A percentile compares a stretch with the other conserved stretches of the same genome.
These are phyloP conservation scores for Carpinus viminea DNA, from an alignment of 306 rosid genomes.

Conservation along the genomic window DNA sequence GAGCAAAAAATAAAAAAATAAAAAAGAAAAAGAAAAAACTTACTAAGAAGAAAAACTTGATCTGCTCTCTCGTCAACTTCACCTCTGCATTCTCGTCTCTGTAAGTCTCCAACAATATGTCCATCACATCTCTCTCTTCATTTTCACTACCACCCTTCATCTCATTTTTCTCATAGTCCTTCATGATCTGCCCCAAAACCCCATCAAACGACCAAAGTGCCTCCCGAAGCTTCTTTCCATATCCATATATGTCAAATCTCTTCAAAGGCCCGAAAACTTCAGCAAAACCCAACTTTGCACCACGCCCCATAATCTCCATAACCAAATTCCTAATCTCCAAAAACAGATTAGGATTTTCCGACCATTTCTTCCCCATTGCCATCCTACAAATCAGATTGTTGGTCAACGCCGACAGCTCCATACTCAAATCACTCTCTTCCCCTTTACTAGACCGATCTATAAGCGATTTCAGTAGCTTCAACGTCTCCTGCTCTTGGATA, in stretches of 20 bases:
- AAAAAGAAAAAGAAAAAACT: background rate
- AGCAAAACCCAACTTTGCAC: background rate
- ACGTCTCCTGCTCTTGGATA: background rate
- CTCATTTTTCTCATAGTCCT: background rate
- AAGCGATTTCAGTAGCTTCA: background rate
- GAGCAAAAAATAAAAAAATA: too few species aligned
- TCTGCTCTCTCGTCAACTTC: background rate
- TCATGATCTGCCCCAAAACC: background rate
- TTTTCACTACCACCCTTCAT: background rate
- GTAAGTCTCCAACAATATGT: constrained; percentile 4
- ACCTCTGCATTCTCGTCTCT: background rate
- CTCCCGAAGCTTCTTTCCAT: background rate
- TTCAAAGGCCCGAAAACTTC: background rate
- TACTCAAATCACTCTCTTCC: background rate
- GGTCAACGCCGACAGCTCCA: background rate
- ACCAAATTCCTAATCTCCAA: background rate
- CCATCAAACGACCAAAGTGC: background rate
- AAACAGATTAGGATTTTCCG: background rate
- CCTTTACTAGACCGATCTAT: background rate
- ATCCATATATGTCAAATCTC: background rate
- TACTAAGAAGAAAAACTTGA: constrained; percentile 1
- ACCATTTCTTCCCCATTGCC: background rate
- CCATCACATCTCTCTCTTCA: background rate
- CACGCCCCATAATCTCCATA: background rate
- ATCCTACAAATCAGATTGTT: constrained; percentile 1